Percentiles rank a stretch among this genome's conserved stretches.
Evolutionary conservation across 2,329 filamentous ascomycete species (phyloP).

Genomic region (Westerdykella sp.): DNA sequence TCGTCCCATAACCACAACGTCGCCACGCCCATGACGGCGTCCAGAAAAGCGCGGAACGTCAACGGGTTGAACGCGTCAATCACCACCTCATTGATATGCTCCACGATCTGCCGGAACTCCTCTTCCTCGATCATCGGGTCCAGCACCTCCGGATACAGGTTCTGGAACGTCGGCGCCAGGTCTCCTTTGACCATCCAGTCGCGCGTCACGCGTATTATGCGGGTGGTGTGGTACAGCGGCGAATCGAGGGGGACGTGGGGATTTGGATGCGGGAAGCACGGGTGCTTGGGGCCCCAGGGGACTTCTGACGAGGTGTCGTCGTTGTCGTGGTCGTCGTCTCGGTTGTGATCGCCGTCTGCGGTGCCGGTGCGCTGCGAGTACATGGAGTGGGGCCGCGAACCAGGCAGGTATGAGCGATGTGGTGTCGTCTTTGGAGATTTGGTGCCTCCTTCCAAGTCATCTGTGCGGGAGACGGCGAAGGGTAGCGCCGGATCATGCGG

Average conservation of each 20-base stretch:
- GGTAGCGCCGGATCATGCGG: constrained; percentile 8
- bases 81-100: constrained; percentile 73
- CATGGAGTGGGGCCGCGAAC: constrained; percentile 24
- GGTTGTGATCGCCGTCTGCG: constrained; percentile 50
- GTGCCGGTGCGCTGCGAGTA: constrained; percentile 15
- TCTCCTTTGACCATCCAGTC: constrained; percentile 91
- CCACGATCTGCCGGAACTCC: constrained; percentile 76
- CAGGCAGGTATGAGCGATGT: constrained; percentile 22
- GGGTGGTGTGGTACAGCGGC: constrained; percentile 66
- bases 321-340: constrained; percentile 40
- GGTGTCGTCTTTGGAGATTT: constrained; percentile 7
- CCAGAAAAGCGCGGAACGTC: constrained; percentile 68
- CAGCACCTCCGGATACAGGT: constrained; percentile 92
- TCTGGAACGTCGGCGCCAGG: constrained; percentile 85
- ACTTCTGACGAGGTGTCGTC: constrained; percentile 48
- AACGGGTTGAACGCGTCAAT: constrained; percentile 75
- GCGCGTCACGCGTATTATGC: constrained; percentile 82
- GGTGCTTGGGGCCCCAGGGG: constrained; percentile 88
- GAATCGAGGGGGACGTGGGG: constrained; percentile 79
- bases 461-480: constrained; percentile 8
- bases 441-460: constrained; percentile 24
- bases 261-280: constrained; percentile 90
- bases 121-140: constrained; percentile 79
- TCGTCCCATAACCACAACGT: constrained; percentile 98
- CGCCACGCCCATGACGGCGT: constrained; percentile 69